phyloP scores from a whole-genome alignment of 2,329 filamentous ascomycete genomes.

The Colletotrichum trifolii region DNA sequence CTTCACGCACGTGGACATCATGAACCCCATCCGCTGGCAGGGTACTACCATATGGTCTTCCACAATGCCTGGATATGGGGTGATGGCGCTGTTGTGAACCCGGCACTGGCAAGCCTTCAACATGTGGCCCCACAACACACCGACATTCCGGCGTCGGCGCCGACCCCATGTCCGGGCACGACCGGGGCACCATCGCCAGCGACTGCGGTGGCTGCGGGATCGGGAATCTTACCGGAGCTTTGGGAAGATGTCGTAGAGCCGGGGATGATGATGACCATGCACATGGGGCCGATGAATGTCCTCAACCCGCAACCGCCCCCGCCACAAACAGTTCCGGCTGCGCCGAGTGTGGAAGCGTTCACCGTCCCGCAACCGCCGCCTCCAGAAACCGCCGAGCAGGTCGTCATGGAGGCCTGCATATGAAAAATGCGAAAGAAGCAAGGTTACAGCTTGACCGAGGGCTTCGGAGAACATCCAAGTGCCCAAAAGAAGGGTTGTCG shows the following conservation, averaged over 20 bases:
- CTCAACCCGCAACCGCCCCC: background rate
- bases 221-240: constrained; percentile 31
- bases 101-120: constrained; percentile 29
- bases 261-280: constrained; percentile 36
- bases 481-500: too few species aligned
- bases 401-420: background rate
- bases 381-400: background rate
- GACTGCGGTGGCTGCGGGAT: too few species aligned
- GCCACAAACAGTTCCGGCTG: background rate
- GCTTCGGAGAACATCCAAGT: too few species aligned
- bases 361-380: background rate
- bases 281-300: constrained; percentile 20
- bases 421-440: too few species aligned
- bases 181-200: background rate
- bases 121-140: constrained; percentile 2
- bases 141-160: background rate
- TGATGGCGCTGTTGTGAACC: constrained; percentile 23
- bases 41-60: constrained; percentile 33
- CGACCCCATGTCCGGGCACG: background rate
- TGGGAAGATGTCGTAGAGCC: constrained; percentile 37
- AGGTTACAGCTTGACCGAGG: too few species aligned
- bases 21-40: constrained; percentile 19
- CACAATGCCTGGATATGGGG: constrained; percentile 2
- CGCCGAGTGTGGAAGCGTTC: background rate
- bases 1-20: constrained; percentile 25